phyloP scores from a whole-genome alignment of 768 basidiomycete genomes.

The Trametes maxima region DNA sequence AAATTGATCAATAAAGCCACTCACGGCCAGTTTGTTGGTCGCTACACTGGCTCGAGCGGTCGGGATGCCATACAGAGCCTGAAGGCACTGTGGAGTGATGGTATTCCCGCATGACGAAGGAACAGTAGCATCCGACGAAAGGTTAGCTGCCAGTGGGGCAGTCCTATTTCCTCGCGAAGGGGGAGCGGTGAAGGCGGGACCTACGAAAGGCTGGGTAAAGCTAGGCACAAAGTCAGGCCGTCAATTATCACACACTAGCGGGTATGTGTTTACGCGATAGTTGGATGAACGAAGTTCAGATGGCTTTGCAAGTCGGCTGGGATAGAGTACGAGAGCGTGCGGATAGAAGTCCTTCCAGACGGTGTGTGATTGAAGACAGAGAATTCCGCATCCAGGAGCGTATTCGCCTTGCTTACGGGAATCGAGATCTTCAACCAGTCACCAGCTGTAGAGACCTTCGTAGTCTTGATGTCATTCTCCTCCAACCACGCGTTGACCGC shows the following conservation, averaged over 20 bases:
- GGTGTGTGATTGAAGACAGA: conserved; percentile 35
- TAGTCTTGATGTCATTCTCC: conserved; percentile 31
- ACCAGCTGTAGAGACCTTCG: conserved; percentile 29
- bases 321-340: conserved; percentile 42
- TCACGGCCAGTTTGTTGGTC: conserved; percentile 34
- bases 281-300: conserved; percentile 38
- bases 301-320: conserved; percentile 35
- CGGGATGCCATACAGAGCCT: conserved; percentile 40
- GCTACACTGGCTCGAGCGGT: conserved; percentile 31
- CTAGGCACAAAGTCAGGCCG: conserved; percentile 34
- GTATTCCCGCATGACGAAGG: conserved; percentile 28
- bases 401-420: conserved; percentile 39
- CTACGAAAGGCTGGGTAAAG: conserved; percentile 34
- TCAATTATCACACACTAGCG: background rate
- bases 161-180: conserved; percentile 2
- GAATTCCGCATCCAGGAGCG: conserved; percentile 40
- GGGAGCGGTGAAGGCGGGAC: conserved; percentile 30
- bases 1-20: conserved; percentile 36
- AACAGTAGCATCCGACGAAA: conserved; percentile 24
- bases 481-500: conserved; percentile 34
- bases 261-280: conserved; percentile 24
- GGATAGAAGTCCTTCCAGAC: conserved; percentile 33
- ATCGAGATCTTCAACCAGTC: conserved; percentile 41
- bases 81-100: conserved; percentile 36
- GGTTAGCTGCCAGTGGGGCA: conserved; percentile 22